Percentiles rank a stretch among this genome's conserved stretches.
Evolutionary conservation across 2,329 filamentous ascomycete genomes (phyloP).

Genomic region (Arthrinium puccinioides): DNA sequence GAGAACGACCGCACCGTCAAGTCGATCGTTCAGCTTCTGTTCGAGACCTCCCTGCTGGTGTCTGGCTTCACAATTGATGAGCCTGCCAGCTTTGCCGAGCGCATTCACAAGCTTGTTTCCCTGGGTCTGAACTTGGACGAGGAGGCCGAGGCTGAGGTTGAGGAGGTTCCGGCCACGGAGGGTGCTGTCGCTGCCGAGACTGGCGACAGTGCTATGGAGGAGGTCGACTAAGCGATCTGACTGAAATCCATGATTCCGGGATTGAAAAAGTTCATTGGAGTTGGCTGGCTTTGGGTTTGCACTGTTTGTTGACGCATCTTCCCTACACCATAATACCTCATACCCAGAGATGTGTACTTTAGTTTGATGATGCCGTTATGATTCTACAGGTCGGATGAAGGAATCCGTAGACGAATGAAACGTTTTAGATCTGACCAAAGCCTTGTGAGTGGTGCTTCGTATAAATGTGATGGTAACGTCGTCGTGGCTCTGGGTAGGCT

Average conservation of each 20-base stretch:
- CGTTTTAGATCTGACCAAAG: conserved; percentile 5
- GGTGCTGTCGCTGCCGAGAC: conserved; percentile 56
- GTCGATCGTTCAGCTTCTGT: conserved; percentile 96
- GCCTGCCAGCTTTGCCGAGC: conserved; percentile 94
- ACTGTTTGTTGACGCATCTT: conserved; percentile 21
- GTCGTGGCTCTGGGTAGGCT: background rate
- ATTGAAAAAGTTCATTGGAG: conserved; percentile 32
- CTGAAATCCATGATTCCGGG: conserved; percentile 21
- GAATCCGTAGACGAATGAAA: conserved; percentile 21
- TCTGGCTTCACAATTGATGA: conserved; percentile 99
- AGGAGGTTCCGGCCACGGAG: conserved; percentile 41
- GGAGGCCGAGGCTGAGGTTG: conserved; percentile 64
- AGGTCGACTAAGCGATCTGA: conserved; percentile 80
- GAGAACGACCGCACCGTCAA: conserved; percentile 99
- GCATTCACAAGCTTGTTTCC: conserved; percentile 99
- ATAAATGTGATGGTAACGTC: background rate
- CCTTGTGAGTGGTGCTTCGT: background rate
- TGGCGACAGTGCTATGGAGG: conserved; percentile 97
- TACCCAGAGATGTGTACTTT: conserved; percentile 25
- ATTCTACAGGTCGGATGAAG: conserved; percentile 21
- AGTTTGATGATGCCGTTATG: conserved; percentile 22
- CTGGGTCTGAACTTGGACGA: conserved; percentile 97
- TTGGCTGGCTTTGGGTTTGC: conserved; percentile 30
- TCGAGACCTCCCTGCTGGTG: conserved; percentile 96
- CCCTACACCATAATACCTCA: conserved; percentile 21